Evolutionary conservation across 2,329 filamentous ascomycete species (phyloP), one percentile per base, ranked within the genome.

Genomic region (Cladophialophora bantiana): DNA sequence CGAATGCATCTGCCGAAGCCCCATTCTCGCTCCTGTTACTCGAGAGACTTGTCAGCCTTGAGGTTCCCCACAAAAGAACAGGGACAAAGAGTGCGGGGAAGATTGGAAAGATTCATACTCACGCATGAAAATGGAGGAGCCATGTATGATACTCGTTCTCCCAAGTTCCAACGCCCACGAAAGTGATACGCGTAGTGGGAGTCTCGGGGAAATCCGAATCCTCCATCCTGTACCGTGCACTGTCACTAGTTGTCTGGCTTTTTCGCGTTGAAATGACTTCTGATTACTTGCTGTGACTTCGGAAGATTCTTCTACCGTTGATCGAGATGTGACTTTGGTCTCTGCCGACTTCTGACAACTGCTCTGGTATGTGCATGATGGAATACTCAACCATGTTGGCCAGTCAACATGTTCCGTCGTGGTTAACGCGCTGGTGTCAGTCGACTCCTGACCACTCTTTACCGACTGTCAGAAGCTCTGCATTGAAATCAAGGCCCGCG

Each of bases 1-100:
- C 42, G 32, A 48, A 52, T 40, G 10, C 62, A 68, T 68, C 66
- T 68, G 66, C 66, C 66, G 66, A 68, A 68, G 66, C 66, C 66
- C 66, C 66, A 68, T 65, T n/a, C 62, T 35, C 7, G 31, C 35
- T 54, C 38, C 38, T 36, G 26, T 15, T 26, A n/a, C 42, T 56
- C 42, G 42, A 64, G 56, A 59, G n/a, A 34, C 18, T n/a, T n/a
- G 45, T 57, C 65, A 67, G 61, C 60, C 50, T 67, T 15, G 52
- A 52, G 26, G 12, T 64, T 67, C 65, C 36, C 65, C 65, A 64
- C 65, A 59, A 20, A 55, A 35, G 59, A 53, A 12, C n/a, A 9
- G 50, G 48, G 31, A 53, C 12, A 48, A 62, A 26, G 10, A 59
- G 59, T 62, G 64, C 59, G 64, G 59, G 59, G 64, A 62, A 62